These are phyloP conservation scores for Mycena belliarum DNA, from an alignment of 768 basidiomycete species.

Conservation along the genomic window DNA sequence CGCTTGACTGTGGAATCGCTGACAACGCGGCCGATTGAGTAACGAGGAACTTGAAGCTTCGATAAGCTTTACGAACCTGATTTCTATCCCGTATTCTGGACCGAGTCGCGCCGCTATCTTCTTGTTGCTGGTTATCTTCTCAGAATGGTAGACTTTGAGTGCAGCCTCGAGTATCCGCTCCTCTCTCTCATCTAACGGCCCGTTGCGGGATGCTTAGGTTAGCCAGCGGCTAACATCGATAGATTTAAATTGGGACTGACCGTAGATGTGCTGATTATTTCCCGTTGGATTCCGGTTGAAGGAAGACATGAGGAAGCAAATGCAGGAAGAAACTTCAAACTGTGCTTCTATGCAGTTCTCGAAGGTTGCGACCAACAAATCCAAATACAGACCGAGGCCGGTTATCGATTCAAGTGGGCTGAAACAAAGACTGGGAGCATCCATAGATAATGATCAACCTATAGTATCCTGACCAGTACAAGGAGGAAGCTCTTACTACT, in stretches of 20 bases:
- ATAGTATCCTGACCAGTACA: no score
- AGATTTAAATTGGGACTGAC: not conserved
- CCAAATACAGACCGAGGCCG: no score
- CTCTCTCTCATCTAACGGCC: slow-evolving; percentile 13
- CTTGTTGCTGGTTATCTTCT: slow-evolving; percentile 21
- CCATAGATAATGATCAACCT: no score
- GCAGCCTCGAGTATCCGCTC: slow-evolving; percentile 16
- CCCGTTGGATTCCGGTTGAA: slow-evolving; percentile 22
- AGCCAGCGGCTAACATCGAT: not conserved
- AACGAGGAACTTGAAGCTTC: not conserved
- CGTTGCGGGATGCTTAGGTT: not conserved
- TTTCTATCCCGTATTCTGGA: slow-evolving; percentile 18
- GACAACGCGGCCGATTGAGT: no score
- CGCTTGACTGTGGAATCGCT: slow-evolving; percentile 22
- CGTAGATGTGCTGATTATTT: slow-evolving; percentile 21
- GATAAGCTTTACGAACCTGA: not conserved
- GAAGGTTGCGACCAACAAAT: no score
- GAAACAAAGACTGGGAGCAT: no score
- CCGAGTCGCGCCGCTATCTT: slow-evolving; percentile 18
- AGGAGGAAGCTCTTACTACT: no score
- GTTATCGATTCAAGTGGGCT: no score
- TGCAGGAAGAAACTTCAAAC: no score
- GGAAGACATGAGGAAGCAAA: slow-evolving; percentile 8
- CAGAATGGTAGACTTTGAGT: slow-evolving; percentile 23
- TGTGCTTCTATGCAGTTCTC: no score